Conservation (phyloP, 441 rosid species). For the Capsella rubella region DNA sequence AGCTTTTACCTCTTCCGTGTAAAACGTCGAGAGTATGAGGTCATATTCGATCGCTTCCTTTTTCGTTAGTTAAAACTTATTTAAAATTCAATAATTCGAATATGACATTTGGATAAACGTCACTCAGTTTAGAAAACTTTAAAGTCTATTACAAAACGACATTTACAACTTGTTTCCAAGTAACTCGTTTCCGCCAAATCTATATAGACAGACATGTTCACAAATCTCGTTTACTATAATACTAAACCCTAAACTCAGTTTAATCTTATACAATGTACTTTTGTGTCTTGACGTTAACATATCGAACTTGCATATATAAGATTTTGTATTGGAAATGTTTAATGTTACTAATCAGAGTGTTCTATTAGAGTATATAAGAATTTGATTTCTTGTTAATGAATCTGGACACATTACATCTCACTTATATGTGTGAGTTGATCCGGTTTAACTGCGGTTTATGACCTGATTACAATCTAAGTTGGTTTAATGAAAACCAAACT, state of each 20-base stretch:
- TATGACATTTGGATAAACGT: conserved; percentile 26
- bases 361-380: no score
- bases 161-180: background rate
- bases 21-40: background rate
- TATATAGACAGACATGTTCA: background rate
- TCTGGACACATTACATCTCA: no score
- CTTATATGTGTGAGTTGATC: no score
- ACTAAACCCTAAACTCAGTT: background rate
- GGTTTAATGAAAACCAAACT: no score
- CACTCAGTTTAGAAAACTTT: background rate
- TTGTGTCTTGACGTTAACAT: no score
- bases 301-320: no score
- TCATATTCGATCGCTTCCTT: background rate
- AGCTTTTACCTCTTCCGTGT: background rate
- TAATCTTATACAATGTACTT: no score
- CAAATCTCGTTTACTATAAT: background rate
- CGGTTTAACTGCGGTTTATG: no score
- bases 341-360: no score
- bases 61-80: background rate
- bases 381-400: no score
- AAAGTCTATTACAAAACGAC: background rate
- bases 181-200: background rate
- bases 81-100: background rate
- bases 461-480: no score
- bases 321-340: no score